phyloP scores from a whole-genome alignment of 1,284 basidiomycete species.

The Rhizopogon parksii region DNA sequence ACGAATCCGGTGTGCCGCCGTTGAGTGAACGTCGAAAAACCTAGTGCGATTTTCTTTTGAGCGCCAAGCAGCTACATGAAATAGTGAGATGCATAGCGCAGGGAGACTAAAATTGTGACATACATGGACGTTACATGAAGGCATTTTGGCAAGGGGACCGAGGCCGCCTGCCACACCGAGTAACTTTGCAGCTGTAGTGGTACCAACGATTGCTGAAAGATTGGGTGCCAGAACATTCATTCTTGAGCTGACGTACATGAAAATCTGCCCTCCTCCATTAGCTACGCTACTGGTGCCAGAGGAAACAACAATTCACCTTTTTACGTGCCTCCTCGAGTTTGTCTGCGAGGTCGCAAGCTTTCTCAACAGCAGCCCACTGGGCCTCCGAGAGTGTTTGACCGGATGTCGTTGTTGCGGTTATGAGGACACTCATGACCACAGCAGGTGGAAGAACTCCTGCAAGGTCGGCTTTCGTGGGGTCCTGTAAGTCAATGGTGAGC shows the following conservation, averaged over 20 bases:
- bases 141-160: constrained; percentile 87
- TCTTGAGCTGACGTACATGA: constrained; percentile 97
- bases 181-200: constrained; percentile 95
- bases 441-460: constrained; percentile 82
- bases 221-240: constrained; percentile 99
- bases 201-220: constrained; percentile 95
- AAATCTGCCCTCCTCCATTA: constrained; percentile 55
- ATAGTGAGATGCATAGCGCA: constrained; percentile 1
- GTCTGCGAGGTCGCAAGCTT: constrained; percentile 84
- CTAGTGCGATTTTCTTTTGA: constrained; percentile 83
- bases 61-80: constrained; percentile 79
- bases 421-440: constrained; percentile 92
- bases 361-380: constrained; percentile 77
- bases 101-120: constrained; percentile 22
- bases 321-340: constrained; percentile 84
- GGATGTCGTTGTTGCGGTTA: constrained; percentile 88
- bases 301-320: constrained; percentile 42
- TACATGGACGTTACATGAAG: constrained; percentile 92
- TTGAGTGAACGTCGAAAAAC: constrained; percentile 76
- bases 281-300: constrained; percentile 13
- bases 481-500: constrained; percentile 35
- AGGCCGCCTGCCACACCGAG: constrained; percentile 96
- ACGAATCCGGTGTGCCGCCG: constrained; percentile 95
- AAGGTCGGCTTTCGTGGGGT: constrained; percentile 78
- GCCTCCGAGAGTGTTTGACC: constrained; percentile 67